A percentile compares a stretch with the other conserved stretches of the same genome.
Evolutionary conservation across 169 alveolate species (phyloP).

Genomic region (Perkinsus marinus): DNA sequence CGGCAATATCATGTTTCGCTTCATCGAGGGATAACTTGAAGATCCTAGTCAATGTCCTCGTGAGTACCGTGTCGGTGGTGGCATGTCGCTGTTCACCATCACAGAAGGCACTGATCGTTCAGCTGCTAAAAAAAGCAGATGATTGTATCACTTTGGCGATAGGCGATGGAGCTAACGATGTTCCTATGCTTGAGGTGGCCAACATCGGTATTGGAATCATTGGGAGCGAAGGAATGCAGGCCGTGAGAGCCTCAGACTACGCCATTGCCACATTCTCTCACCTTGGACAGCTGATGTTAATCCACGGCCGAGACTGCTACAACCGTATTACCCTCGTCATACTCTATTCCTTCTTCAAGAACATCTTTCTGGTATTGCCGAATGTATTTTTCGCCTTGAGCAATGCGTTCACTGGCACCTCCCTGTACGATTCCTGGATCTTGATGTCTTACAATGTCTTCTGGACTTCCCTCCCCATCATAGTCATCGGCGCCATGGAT

Average conservation of each 20-base stretch:
- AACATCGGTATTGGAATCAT: constrained; percentile 85
- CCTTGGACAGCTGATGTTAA: constrained; percentile 47
- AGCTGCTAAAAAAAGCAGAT: constrained; percentile 43
- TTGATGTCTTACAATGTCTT: constrained; percentile 62
- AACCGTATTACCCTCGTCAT: constrained; percentile 57
- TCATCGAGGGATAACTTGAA: background rate
- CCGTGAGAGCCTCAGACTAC: constrained; percentile 57
- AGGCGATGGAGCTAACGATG: constrained; percentile 99
- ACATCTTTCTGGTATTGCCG: constrained; percentile 57
- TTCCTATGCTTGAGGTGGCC: constrained; percentile 82
- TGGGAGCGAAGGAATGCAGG: constrained; percentile 86
- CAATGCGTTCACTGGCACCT: constrained; percentile 53
- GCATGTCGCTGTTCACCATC: constrained; percentile 83
- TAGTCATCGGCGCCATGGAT: constrained; percentile 16
- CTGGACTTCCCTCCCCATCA: constrained; percentile 61
- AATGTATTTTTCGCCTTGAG: constrained; percentile 25
- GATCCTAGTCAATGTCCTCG: background rate
- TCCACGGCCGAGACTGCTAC: constrained; percentile 57
- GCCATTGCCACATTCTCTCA: background rate
- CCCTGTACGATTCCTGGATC: constrained; percentile 67
- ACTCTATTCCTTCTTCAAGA: constrained; percentile 68
- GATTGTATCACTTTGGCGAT: constrained; percentile 61
- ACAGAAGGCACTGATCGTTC: constrained; percentile 68
- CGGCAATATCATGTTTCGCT: background rate
- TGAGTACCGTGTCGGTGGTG: background rate